Conservation (phyloP, 164 flowering plant species). For the Kalanchoe fedtschenkoi region DNA sequence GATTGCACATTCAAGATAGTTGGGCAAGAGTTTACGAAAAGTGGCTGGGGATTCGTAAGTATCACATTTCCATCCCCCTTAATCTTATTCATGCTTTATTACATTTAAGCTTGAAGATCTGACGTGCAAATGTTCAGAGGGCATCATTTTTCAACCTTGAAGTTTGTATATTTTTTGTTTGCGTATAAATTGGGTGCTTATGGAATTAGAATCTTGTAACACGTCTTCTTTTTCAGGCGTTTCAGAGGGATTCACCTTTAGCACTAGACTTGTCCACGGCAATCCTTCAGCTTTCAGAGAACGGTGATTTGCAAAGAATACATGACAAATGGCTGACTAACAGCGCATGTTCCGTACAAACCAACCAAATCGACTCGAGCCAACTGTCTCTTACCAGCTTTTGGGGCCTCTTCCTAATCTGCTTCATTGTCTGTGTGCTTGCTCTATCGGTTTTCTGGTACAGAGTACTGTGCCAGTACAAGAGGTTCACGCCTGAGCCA, state of each 20-base stretch:
- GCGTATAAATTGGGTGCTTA: too few species aligned
- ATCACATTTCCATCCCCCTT: too few species aligned
- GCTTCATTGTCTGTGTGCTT: conserved; percentile 54
- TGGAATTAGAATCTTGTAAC: too few species aligned
- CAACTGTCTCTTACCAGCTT: conserved; percentile 65
- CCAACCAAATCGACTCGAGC: conserved; percentile 25
- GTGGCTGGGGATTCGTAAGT: conserved; percentile 99
- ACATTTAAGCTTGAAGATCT: too few species aligned
- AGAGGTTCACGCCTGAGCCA: conserved; percentile 29
- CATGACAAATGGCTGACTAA: conserved; percentile 64
- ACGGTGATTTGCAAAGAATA: conserved; percentile 75
- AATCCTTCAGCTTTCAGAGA: conserved; percentile 79
- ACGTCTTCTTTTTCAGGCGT: conserved; percentile 52
- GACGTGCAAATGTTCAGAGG: too few species aligned
- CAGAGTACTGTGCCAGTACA: conserved; percentile 44
- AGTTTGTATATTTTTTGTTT: too few species aligned
- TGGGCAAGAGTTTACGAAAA: conserved; percentile 80
- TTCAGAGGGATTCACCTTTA: conserved; percentile 84
- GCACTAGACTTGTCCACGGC: conserved; percentile 88
- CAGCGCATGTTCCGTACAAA: conserved; percentile 31
- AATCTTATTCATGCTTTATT: not conserved
- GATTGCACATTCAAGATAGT: conserved; percentile 55
- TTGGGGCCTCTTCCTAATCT: conserved; percentile 89
- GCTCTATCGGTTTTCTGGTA: conserved; percentile 49
- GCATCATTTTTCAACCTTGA: too few species aligned